Base-by-base conservation (phyloP, 2,329 filamentous ascomycete genomes). In the Aspergillus pseudonomiae region DNA sequence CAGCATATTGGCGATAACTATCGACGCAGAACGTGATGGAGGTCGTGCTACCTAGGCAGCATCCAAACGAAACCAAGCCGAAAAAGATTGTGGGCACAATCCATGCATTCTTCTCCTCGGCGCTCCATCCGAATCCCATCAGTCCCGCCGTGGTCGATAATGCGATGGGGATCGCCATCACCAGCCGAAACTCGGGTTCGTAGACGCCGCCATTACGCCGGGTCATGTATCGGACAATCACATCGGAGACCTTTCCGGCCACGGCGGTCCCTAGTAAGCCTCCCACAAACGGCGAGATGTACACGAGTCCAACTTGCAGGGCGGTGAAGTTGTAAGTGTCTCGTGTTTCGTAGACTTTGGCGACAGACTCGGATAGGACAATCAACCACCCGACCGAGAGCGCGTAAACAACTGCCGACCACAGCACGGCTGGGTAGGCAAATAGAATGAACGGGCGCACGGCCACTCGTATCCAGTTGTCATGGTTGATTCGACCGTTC, bases 51-150 rank as follows among this genome's bases (percentile, higher is more conserved):
- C 93, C 94, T 1, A 98, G 83, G 3, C 91, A 91, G 79, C 94
- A 97, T 1, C 94, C 95, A 73, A 98, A 97, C 0, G 92, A 95
- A 36, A 97, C 89, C 55, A 97, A 77, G 7, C 94, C 94, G 68
- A 98, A 97, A 80, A 98, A 97, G 4, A 96, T 76, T 0, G 94
- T 97, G 0, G 95, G 95, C 0, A 97, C 92, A 59, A 97, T 96
- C 91, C 92, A 98, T 26, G 85, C 83, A 71, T 97, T 88, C 28
- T 83, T 83, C 62, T 89, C 85, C 66, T 92, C 78, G 0, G 91
- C 92, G 11, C 91, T 93, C 95, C 94, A 98, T n/a, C 94, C 94
- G 73, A 95, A 98, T 2, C 93, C 94, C 89, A 97, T 96, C 19
- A 98, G 85, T 0, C 95, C 95, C 36, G 94, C 88, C 1, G 89